Percentiles rank a stretch among this genome's conserved stretches.
Evolutionary conservation across 164 flowering plant species (phyloP).

Genomic region (Stephania cephalantha): DNA sequence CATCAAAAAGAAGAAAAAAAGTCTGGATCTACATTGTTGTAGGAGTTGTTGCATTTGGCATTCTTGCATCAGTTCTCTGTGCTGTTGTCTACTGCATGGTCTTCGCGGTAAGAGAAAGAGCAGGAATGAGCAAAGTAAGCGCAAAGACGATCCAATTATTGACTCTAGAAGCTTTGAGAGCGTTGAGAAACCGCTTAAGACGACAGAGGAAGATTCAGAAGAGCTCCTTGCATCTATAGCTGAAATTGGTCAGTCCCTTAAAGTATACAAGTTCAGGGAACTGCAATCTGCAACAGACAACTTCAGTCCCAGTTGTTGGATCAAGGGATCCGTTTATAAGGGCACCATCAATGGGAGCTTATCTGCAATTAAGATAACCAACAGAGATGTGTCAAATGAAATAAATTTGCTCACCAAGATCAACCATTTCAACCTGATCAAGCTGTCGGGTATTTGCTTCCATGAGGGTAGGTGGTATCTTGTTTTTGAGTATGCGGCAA

Average conservation of each 20-base stretch:
- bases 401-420: slow-evolving; percentile 48
- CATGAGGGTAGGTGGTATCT: slow-evolving; percentile 51
- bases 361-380: slow-evolving; percentile 57
- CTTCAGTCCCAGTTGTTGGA: slow-evolving; percentile 41
- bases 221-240: slow-evolving; percentile 35
- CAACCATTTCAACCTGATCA: slow-evolving; percentile 62
- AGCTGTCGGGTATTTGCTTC: slow-evolving; percentile 53
- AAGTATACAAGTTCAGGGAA: slow-evolving; percentile 51
- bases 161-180: slow-evolving; percentile 27
- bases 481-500: slow-evolving; percentile 62
- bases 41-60: slow-evolving; percentile 39
- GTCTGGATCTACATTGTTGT: slow-evolving; percentile 43
- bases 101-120: slow-evolving; percentile 16
- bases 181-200: slow-evolving; percentile 22
- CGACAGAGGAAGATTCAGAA: slow-evolving; percentile 19
- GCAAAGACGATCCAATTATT: slow-evolving; percentile 6
- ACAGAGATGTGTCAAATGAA: slow-evolving; percentile 56
- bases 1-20: slow-evolving; percentile 20
- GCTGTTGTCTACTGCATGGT: slow-evolving; percentile 20
- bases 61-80: slow-evolving; percentile 16
- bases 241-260: slow-evolving; percentile 34
- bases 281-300: slow-evolving; percentile 51
- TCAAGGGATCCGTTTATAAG: slow-evolving; percentile 58
- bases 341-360: slow-evolving; percentile 48
- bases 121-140: slow-evolving; percentile 6